Evolutionary conservation across 225 moss, liverwort and hornwort species (phyloP), one percentile per base, ranked within the genome.

Genomic region (Climacium dendroides): DNA sequence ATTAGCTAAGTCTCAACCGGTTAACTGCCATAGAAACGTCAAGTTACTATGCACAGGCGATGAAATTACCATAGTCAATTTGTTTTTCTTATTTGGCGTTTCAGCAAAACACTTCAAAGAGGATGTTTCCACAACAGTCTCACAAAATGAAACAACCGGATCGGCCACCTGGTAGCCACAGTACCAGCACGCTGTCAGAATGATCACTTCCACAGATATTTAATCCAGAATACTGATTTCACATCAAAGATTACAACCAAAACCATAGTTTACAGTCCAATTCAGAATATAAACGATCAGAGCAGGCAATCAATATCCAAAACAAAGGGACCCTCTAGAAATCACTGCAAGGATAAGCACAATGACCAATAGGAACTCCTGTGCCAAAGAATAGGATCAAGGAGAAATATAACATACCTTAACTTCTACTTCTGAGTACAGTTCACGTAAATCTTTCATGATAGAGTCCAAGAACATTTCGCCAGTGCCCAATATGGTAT

Each of bases 71-170:
- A 99, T 99, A 58, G 99, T 99, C 62, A 99, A 92, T 90, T 99
- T 99, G 87, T 99, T 99, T 90, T 97, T 96, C 92, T 99, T 99
- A 84, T 97, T 99, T 78, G 99, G 99, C 61, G 99, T 99, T 94
- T 99, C 99, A 77, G 99, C 99, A 92, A 99, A 99, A 89, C 99
- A 99, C 92, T 99, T 99, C 84, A 99, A 88, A 17, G 99, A 99
- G 63, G 99, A 99, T 28, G 97, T 99, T 92, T 99, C 99, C 74
- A 99, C 99, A 72, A 99, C 99, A 74, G 99, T 99, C 93, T 99
- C 99, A 91, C 99, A 99, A 90, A 99, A 99, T 67, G 99, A 99
- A 60, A 99, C 99, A 35, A 99, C 99, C 57, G 99, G 99, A 95
- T 99, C 99, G 77, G 99, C 99, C 87, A 99, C 99, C 99, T 99